These are phyloP conservation scores for Fraxinus velutina DNA, from an alignment of 305 asterid species.

Conservation along the genomic window DNA sequence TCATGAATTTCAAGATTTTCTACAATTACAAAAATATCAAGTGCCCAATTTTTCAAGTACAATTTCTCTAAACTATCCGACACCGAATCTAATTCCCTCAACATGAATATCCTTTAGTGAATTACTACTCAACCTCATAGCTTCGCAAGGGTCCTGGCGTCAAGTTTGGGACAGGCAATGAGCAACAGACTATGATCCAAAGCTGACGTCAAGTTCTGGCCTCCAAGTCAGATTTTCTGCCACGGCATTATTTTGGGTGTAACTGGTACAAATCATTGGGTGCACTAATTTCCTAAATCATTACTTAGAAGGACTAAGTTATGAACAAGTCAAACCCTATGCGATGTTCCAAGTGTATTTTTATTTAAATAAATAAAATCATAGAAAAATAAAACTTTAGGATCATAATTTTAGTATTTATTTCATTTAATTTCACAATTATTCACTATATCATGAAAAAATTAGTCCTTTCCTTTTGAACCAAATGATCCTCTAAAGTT, in stretches of 20 bases:
- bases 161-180: conserved; percentile 66
- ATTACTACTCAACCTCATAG: conserved; percentile 70
- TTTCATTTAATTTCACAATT: not conserved
- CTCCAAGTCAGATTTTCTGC: not conserved
- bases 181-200: conserved; percentile 69
- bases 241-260: not conserved
- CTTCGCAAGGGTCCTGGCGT: conserved; percentile 48
- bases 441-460: not conserved
- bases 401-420: not conserved
- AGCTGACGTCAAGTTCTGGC: conserved; percentile 39
- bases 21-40: conserved; percentile 74
- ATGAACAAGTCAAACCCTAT: not conserved
- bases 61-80: conserved; percentile 73
- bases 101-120: conserved; percentile 69
- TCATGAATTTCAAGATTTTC: conserved; percentile 82
- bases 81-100: conserved; percentile 72
- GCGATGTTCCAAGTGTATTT: not conserved
- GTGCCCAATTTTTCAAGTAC: conserved; percentile 77
- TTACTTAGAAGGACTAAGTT: not conserved
- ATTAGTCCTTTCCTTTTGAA: not conserved
- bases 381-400: not conserved
- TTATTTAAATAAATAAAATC: not conserved
- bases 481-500: not conserved
- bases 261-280: too few relatives aligned
- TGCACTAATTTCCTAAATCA: not conserved